phyloP scores from a whole-genome alignment of 495 filamentous ascomycete species.

The Lichina pygmaea region DNA sequence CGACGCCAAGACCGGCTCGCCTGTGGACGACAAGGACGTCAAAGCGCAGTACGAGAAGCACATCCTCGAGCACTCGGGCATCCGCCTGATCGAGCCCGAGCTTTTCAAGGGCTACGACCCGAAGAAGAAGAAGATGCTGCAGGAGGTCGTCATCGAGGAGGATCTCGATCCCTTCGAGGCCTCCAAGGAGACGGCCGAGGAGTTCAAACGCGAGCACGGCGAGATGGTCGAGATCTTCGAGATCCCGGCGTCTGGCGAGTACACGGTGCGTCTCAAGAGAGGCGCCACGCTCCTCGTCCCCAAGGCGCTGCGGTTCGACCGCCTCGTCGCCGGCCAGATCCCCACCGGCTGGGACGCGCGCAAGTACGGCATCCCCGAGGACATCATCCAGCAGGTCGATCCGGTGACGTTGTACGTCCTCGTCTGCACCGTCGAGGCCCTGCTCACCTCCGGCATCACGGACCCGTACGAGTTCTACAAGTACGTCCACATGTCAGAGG shows the following conservation, averaged over 20 bases:
- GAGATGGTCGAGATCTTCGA: conserved; percentile 96
- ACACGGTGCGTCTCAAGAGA: conserved; percentile 78
- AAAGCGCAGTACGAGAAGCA: conserved; percentile 90
- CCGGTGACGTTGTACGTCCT: conserved; percentile 87
- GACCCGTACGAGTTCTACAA: conserved; percentile 99
- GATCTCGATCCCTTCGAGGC: conserved; percentile 92
- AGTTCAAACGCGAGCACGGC: conserved; percentile 89
- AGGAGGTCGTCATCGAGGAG: conserved; percentile 90
- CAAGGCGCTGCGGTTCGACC: conserved; percentile 90
- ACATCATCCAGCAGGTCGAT: conserved; percentile 94
- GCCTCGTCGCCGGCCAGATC: conserved; percentile 86
- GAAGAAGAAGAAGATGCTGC: conserved; percentile 91
- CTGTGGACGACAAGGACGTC: conserved; percentile 93
- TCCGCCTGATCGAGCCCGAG: conserved; percentile 92
- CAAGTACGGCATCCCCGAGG: conserved; percentile 83
- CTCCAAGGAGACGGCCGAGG: conserved; percentile 87
- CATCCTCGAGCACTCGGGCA: conserved; percentile 90
- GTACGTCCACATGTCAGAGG: conserved; percentile 93
- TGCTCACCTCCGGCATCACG: conserved; percentile 85
- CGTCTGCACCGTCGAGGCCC: conserved; percentile 71
- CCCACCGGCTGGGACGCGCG: conserved; percentile 93
- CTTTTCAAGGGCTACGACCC: conserved; percentile 94
- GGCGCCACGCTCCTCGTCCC: conserved; percentile 82
- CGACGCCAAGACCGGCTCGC: conserved; percentile 75
- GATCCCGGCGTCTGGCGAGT: conserved; percentile 83